These are phyloP conservation scores for Candida hispaniensis DNA, from an alignment of 805 yeast species.

Conservation along the genomic window DNA sequence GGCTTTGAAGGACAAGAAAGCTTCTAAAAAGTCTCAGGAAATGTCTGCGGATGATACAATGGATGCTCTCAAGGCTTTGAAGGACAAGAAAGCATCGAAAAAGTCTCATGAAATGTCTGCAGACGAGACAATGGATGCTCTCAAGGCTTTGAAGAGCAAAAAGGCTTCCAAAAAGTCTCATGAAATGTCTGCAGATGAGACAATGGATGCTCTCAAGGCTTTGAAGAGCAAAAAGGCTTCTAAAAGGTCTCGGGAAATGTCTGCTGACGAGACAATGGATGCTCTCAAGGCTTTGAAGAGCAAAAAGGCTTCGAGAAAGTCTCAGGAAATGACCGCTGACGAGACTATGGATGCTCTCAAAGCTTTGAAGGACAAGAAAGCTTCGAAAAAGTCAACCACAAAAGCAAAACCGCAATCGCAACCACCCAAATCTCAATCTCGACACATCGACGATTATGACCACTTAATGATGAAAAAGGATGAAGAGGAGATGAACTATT, in stretches of 20 bases:
- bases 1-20: constrained; percentile 23
- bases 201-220: constrained; percentile 27
- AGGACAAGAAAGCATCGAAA: constrained; percentile 23
- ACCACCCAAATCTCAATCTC: constrained; percentile 2
- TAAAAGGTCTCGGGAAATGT: constrained; percentile 23
- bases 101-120: constrained; percentile 24
- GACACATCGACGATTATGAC: constrained; percentile 35
- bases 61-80: constrained; percentile 23
- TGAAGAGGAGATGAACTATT: constrained; percentile 70
- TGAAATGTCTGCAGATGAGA: constrained; percentile 23
- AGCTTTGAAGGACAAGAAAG: constrained; percentile 21
- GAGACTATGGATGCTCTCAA: constrained; percentile 24
- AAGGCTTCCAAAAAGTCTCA: constrained; percentile 19
- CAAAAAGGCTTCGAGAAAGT: constrained; percentile 20
- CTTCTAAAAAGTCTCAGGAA: constrained; percentile 20
- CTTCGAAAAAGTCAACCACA: neutral
- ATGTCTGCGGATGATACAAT: constrained; percentile 31
- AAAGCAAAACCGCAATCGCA: constrained; percentile 1
- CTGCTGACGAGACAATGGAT: constrained; percentile 31
- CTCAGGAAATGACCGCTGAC: constrained; percentile 21
- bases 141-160: constrained; percentile 34
- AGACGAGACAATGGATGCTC: constrained; percentile 36
- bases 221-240: constrained; percentile 21
- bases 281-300: constrained; percentile 27
- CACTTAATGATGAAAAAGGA: constrained; percentile 44